Evolutionary conservation across 371 early-diverging fungal genomes (phyloP), one percentile per base, ranked within the genome.

Genomic region (Fennellomyces sp.): DNA sequence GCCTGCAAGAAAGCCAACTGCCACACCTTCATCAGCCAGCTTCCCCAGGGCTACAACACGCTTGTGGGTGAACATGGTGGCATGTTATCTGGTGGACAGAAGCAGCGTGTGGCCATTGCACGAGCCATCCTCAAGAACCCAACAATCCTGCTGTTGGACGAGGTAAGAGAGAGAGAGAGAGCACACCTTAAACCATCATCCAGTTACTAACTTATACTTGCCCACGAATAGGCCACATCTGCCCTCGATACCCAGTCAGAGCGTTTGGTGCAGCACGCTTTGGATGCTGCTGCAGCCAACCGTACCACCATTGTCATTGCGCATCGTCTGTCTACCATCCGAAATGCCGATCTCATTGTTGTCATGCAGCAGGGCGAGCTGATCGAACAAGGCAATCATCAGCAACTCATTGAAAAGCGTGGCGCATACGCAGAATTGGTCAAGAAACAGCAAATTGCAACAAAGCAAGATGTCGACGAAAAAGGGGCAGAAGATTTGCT

Each of bases 251-350:
- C 90, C 1, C 81, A 86, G 65, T 89, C 91, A 6, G 96, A 97
- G 68, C 76, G 88, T 31, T 66, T 91, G 19, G 94, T 95, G 1
- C 94, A 93, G 68, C 70, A 73, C 35, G 93, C 93, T 15, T 73
- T 94, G 27, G 96, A 95, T 56, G 77, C 71, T 21, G 95, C 95
- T 4, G 53, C 91, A 23, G 64, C 71, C 30, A 83, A 88, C 45
- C 83, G 97, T 33, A 95, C 96, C 2, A 95, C 97, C 1, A 87
- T 99, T 50, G 90, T 95, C 5, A 91, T 98, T 68, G 97, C 97
- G 2, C 97, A 97, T 66, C 87, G 93, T 45, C 76, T 94, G 2
- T 89, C 92, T 47, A 94, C 93, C 3, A 84, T 90, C 45, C 76
- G 82, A 47, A 87, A 94, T 60, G 91, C 95, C 2, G 92, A 97